phyloP scores from a whole-genome alignment of 345 rosid species.

The Sonneratia caseolaris region DNA sequence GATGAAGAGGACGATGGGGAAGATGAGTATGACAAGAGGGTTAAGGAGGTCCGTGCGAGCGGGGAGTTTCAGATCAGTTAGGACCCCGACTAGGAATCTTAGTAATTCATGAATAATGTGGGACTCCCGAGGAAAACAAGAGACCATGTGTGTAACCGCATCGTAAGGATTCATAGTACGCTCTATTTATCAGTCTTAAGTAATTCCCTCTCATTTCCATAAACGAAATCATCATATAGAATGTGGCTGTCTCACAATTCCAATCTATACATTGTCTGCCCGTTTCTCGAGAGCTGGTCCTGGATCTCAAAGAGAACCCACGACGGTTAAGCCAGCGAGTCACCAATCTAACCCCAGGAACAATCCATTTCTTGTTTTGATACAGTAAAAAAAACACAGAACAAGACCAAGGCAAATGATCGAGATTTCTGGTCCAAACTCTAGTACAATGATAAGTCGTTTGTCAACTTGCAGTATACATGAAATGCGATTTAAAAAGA shows the following conservation, averaged over 20 bases:
- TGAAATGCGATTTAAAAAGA: neutral
- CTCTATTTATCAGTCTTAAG: neutral
- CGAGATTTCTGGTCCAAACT: neutral
- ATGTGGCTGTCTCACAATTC: neutral
- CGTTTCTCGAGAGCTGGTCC: neutral
- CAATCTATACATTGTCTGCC: neutral
- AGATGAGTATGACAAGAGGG: conserved; percentile 86
- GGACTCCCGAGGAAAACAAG: neutral
- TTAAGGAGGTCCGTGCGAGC: conserved; percentile 44
- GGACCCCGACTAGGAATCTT: too few relatives aligned
- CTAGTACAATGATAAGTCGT: neutral
- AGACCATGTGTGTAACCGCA: neutral
- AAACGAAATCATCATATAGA: neutral
- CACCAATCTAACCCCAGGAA: too few relatives aligned
- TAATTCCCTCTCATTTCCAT: neutral
- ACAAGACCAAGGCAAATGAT: neutral
- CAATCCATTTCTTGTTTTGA: neutral
- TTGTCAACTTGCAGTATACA: neutral
- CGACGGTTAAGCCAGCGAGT: too few relatives aligned
- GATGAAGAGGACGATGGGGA: conserved; percentile 62
- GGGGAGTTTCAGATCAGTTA: too few relatives aligned
- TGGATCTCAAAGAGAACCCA: neutral
- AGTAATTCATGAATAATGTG: neutral
- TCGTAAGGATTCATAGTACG: neutral
- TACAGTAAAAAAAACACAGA: neutral